phyloP scores from a whole-genome alignment of 106 monocot species.

The Dioscorea zingiberensis region DNA sequence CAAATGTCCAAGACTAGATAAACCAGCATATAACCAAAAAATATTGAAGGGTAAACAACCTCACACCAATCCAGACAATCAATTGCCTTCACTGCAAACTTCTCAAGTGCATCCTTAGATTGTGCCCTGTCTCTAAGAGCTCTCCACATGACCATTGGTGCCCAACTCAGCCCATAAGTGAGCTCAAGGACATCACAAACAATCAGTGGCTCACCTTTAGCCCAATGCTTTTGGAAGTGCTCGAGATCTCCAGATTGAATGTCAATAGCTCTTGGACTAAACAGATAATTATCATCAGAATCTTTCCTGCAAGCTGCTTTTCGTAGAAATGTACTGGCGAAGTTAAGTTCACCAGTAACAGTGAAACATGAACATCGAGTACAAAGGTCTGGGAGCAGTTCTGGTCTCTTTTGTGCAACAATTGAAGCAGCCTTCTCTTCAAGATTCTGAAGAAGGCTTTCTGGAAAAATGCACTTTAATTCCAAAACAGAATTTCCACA shows the following conservation, averaged over 20 bases:
- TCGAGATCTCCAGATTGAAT: slow-evolving; percentile 21
- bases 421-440: slow-evolving; percentile 18
- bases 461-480: slow-evolving; percentile 24
- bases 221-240: slow-evolving; percentile 67
- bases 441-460: slow-evolving; percentile 14
- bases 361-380: slow-evolving; percentile 11
- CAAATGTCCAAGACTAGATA: no score
- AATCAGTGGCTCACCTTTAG: slow-evolving; percentile 58
- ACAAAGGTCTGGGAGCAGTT: neutral
- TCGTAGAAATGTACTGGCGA: slow-evolving; percentile 3
- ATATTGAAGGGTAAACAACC: neutral
- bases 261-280: slow-evolving; percentile 48
- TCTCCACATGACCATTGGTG: slow-evolving; percentile 73
- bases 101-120: neutral
- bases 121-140: slow-evolving; percentile 18
- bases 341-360: slow-evolving; percentile 7
- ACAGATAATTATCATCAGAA: slow-evolving; percentile 50
- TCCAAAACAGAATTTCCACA: slow-evolving; percentile 29
- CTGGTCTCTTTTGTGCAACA: neutral
- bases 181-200: slow-evolving; percentile 52
- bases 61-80: slow-evolving; percentile 8
- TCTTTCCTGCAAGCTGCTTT: slow-evolving; percentile 39
- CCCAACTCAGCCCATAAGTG: slow-evolving; percentile 69
- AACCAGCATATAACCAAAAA: no score
- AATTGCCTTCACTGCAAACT: neutral